Base-by-base conservation (phyloP, 1,284 basidiomycete species). In the Inonotus obliquus region DNA sequence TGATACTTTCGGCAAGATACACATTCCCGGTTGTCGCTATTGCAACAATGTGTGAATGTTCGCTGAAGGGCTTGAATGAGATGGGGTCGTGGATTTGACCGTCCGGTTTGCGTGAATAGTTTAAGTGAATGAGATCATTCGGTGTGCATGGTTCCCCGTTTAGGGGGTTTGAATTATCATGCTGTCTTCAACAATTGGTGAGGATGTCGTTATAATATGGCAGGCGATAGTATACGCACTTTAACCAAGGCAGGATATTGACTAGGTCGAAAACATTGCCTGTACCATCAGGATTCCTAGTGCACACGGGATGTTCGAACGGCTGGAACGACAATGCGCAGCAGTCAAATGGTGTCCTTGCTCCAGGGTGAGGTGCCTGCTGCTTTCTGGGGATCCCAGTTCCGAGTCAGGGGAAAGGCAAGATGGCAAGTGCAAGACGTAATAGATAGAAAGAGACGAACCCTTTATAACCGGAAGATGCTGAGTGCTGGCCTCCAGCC, bases 291-390 rank as follows among this genome's bases (percentile, higher is more conserved):
- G 79, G 71, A 68, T 91, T 91, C 37, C 87, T 81, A 1, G 92
- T 91, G 68, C 92, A 94, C 6, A 97, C 95, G 0, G 96, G 96
- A 68, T 93, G 88, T 23, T 79, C 80, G 72, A 97, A 98, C 0
- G 91, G 92, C 71, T 96, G 94, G 66, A 96, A 91, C 6, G 94
- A 94, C 37, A 98, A 82, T 0, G 94, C 88, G 68, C 96, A 98
- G 69, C 89, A 96, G 75, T 98, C 94, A 68, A 92, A 95, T 6
- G 93, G 90, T 0, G 91, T 91, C 62, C 79, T 78, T 61, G 81
- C 76, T 62, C 78, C 83, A 56, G 83, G 81, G 71, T 83, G 81
- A 10, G 81, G 80, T 39, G 80, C 84, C 71, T 89, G 81, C 25
- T 79, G 77, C 70, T 91, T 92, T 59, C 88, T 92, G 68, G 53